A percentile compares a stretch with the other conserved stretches of the same genome.
These are phyloP conservation scores for Hibiscus syriacus DNA, from an alignment of 345 rosid species.

Conservation along the genomic window DNA sequence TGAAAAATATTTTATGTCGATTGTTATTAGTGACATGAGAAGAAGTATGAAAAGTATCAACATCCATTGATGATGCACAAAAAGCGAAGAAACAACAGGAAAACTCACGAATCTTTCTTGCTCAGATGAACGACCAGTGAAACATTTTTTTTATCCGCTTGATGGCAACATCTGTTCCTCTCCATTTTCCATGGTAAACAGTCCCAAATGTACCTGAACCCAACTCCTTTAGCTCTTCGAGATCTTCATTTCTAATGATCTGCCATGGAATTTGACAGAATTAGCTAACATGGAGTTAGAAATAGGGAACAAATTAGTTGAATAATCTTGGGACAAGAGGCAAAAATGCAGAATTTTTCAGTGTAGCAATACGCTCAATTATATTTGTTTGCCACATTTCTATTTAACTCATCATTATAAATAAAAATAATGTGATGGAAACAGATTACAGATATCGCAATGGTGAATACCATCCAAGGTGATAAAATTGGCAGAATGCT, in stretches of 20 bases:
- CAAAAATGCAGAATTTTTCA: not conserved
- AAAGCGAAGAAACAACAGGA: slow-evolving; percentile 1
- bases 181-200: slow-evolving; percentile 98
- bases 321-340: not conserved
- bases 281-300: slow-evolving; percentile 10
- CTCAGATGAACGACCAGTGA: slow-evolving; percentile 85
- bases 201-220: slow-evolving; percentile 99
- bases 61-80: slow-evolving; percentile 1
- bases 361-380: not conserved
- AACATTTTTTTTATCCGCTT: slow-evolving; percentile 92
- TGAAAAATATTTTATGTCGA: slow-evolving; percentile 7
- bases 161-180: slow-evolving; percentile 95
- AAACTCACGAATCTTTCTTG: slow-evolving; percentile 82
- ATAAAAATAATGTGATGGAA: not conserved
- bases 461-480: not conserved
- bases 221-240: slow-evolving; percentile 86
- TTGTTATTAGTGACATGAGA: not conserved
- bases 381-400: not conserved
- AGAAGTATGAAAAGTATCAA: slow-evolving; percentile 4
- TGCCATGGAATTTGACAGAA: slow-evolving; percentile 15
- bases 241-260: slow-evolving; percentile 87
- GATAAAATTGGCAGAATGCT: not conserved
- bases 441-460: not conserved
- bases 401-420: not conserved
- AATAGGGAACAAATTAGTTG: not conserved